Evolutionary conservation across 2,329 filamentous ascomycete species (phyloP), one percentile per base, ranked within the genome.

Genomic region (Didymella sp.): DNA sequence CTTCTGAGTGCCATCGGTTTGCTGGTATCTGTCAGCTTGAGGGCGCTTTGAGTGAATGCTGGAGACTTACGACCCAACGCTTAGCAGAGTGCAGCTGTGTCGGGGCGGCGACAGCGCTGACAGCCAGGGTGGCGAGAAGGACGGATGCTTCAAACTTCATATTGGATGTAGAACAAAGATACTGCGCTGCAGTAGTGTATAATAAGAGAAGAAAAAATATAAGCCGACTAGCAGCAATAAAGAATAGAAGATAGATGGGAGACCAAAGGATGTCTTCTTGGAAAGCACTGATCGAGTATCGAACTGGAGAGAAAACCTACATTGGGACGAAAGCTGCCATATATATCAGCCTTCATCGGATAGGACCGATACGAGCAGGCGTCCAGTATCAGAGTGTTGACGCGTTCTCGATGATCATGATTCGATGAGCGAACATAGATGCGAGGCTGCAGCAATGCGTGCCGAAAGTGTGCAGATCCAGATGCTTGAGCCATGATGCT

Each of bases 71-170:
- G 19, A 68, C 69, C 59, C 59, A 72, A 56, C 63, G 63, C 62
- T 65, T 72, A 15, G 44, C 50, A 45, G 67, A 43, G 8, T 63
- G 45, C 46, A 56, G 59, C 11, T 66, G 56, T 13, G 65, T 59
- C 7, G 71, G 71, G 6, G 67, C 70, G n/a, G 72, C 69, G 27
- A 70, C 54, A 46, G 67, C 50, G 4, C 66, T 63, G 2, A 61
- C 59, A 13, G 70, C 72, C 62, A 70, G 58, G 31, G 70, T 60
- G 57, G 65, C 67, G 31, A 71, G 30, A 28, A 72, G 52, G 24
- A 73, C 41, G 24, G 68, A 62, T n/a, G 62, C 56, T 30, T 68
- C 64, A 59, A 72, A 69, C 58, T 68, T 71, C 71, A 73, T 73
- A 4, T 52, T 70, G 60, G 19, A 47, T 45, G 35, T 58, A 45